Evolutionary conservation across 139 green algal species (phyloP), one percentile per base, ranked within the genome.

Genomic region (Chlamydomonas asymmetrica): DNA sequence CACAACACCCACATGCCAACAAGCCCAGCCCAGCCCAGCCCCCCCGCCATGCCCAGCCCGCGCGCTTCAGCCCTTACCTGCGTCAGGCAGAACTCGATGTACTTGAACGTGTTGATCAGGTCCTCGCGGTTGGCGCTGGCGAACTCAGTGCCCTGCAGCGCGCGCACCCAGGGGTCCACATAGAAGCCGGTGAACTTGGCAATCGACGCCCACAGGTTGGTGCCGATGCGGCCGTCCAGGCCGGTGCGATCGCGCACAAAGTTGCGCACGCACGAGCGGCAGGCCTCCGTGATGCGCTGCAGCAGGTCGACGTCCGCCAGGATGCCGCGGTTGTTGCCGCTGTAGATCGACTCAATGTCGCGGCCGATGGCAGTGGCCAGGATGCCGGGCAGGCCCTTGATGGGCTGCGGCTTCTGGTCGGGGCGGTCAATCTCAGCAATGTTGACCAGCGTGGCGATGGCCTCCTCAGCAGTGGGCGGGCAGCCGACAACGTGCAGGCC

Each of bases 361-460:
- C 91, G 86, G 37, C 91, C 92, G 22, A 98, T 91, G 62, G 93
- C 76, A 31, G 66, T 45, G 0, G 96, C 96, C 39, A 99, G 80
- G 81, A 99, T 97, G 70, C 82, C 83, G 31, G 96, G 96, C 68
- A 99, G 74, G 49, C 94, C 96, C 57, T 80, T 75, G 72, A 98
- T 92, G n/a, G 93, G 91, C 5, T 85, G 75, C 32, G 94, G 86
- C 71, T 87, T 84, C 67, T 96, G 87, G 75, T 97, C 93, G 20
- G 92, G 93, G 52, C 96, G 89, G 90, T 99, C 96, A 41, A 99
- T 95, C 82, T 94, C 92, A 0, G 89, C 96, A 61, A 99, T 99
- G 93, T 98, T 99, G 80, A 89, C 96, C 65, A 99, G 88, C 16
- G 96, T 99, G 69, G 96, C 96, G 6, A 99, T 83, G 0, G 96